Evolutionary conservation across 306 rosid genomes (phyloP), one percentile per base, ranked within the genome.

Genomic region (Gynostemma pentaphyllum): DNA sequence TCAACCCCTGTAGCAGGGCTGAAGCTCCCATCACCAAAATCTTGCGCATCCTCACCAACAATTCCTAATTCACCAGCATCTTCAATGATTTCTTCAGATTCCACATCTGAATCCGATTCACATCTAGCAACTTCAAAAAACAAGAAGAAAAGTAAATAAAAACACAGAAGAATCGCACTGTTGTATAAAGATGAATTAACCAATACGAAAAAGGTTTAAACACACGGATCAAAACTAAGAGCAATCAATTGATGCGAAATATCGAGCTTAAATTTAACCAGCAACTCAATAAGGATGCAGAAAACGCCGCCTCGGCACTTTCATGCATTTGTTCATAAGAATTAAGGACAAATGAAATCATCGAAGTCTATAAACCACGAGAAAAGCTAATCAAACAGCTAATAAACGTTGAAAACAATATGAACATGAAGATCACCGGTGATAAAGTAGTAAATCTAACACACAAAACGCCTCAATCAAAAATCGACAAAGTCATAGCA

Each of bases 1-100:
- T 86, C 87, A 49, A 88, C 73, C 68, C 94, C 99, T 0, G 90
- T 83, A 53, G 96, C 94, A 39, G 96, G 70, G 71, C 82, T 24
- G 64, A 71, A 84, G 73, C 22, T 81, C 50, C 42, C 94, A 68
- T 82, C 88, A 40, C 81, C 87, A 63, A 69, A 81, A 74, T 84
- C 94, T 72, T 79, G 94, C n/a, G n/a, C 83, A 66, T 86, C 83
- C 52, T 88, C 95, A 21, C 84, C 94, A 55, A 88, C 90, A 2
- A 81, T 70, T 47, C 99, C 99, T 45, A 82, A 75, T 70, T 86
- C 99, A 65, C 79, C 77, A 51, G 40, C 82, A 66, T 88, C 92
- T 24, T 78, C 95, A 62, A 75, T 67, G 34, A 80, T 46, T 62
- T 84, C 88, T 13, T 62, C 75, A 41, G 45, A 65, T 36, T 76